Evolutionary conservation across 139 green algal species (phyloP), one percentile per base, ranked within the genome.

Genomic region (Coccomyxa sp.): DNA sequence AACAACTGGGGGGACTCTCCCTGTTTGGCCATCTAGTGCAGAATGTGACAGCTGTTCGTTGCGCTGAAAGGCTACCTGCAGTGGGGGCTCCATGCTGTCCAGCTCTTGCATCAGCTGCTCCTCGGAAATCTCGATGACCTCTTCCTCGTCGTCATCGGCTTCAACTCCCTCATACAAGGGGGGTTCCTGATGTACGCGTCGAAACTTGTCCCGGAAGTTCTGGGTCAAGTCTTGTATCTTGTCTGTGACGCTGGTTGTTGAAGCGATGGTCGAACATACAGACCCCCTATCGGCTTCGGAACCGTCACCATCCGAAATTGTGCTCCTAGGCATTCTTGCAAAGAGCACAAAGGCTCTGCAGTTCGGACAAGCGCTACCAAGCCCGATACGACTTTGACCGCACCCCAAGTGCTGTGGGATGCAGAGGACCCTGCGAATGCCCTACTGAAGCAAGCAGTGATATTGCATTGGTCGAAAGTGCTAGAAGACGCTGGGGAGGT

Each of bases 131-230:
- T 85, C 79, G 9, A 82, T 58, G 39, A 77, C 50, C 54, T 88
- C 84, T 55, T 85, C 83, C 68, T 86, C 86, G 22, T 79, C 68
- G 16, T 86, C 84, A 22, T 81, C 82, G 10, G 78, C 70, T 24
- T 77, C 73, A 34, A 75, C 29, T 6, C 29, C n/a, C 64, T 71
- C 64, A 71, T 31, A 71, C 18, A 38, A 10, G 6, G 27, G 64
- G 33, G 29, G n/a, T 35, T 64, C 79, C 12, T 76, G 39, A 14
- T 34, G 73, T 37, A 80, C 80, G 34, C 38, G 39, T 5, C 75
- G 70, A 41, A 77, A 74, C 50, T 71, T 71, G 64, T 87, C 82
- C 69, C 74, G 80, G 16, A 83, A 74, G 58, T 82, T 68, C 3
- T 85, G 37, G 29, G 83, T 69, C 37, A 89, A 68, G 37, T 39